Evolutionary conservation across 1,284 basidiomycete species (phyloP).

Genomic region (Inonotus obliquus): DNA sequence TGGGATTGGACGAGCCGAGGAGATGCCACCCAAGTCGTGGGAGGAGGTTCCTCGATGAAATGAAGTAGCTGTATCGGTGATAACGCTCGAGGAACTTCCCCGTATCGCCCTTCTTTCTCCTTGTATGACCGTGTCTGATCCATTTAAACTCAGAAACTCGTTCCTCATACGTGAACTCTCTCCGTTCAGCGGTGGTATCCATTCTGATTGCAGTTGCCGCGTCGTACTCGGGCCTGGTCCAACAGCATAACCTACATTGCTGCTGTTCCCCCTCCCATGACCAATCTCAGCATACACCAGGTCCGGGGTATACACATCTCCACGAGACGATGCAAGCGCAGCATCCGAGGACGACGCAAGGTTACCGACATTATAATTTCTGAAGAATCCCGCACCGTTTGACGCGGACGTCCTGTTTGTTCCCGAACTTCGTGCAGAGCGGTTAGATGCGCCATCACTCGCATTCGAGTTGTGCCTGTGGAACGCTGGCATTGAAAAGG

Average conservation of each 20-base stretch:
- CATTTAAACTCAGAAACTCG: slow-evolving; percentile 19
- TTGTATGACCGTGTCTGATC: slow-evolving; percentile 3
- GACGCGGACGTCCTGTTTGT: slow-evolving; percentile 39
- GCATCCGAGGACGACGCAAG: slow-evolving; percentile 28
- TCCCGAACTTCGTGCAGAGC: slow-evolving; percentile 36
- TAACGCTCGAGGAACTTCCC: neutral
- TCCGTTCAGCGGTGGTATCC: slow-evolving; percentile 21
- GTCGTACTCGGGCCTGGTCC: slow-evolving; percentile 20
- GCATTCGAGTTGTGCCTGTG: slow-evolving; percentile 18
- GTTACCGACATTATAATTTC: slow-evolving; percentile 39
- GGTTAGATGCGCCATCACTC: slow-evolving; percentile 38
- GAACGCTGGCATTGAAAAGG: slow-evolving; percentile 5
- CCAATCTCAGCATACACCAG: slow-evolving; percentile 73
- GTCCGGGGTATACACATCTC: slow-evolving; percentile 65
- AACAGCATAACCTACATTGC: slow-evolving; percentile 13
- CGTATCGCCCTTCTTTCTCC: neutral
- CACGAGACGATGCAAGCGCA: slow-evolving; percentile 37
- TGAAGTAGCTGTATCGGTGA: slow-evolving; percentile 6
- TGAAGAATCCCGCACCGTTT: slow-evolving; percentile 56
- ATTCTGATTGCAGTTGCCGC: slow-evolving; percentile 7
- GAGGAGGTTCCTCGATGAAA: slow-evolving; percentile 18
- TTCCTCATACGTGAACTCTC: slow-evolving; percentile 24
- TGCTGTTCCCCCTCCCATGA: slow-evolving; percentile 55
- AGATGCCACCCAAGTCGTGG: slow-evolving; percentile 17
- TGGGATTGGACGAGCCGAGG: slow-evolving; percentile 25